A percentile compares a stretch with the other conserved stretches of the same genome.
Evolutionary conservation across 805 yeast species (phyloP).

Genomic region (Hanseniaspora lindneri): DNA sequence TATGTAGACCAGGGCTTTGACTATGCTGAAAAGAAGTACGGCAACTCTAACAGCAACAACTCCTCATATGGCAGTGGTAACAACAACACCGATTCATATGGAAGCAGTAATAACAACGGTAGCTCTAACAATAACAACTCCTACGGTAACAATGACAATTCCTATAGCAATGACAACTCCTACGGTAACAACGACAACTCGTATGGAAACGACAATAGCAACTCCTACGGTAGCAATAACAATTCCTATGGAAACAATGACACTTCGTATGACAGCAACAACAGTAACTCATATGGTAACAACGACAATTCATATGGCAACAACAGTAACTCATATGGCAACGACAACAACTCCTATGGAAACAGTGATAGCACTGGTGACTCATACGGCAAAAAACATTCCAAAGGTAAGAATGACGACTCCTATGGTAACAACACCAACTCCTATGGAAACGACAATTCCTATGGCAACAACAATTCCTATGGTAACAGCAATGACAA

Average conservation of each 20-base stretch:
- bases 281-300: conserved; percentile 12
- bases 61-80: conserved; percentile 17
- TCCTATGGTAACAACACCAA: conserved; percentile 25
- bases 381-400: too few relatives aligned
- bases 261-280: conserved; percentile 22
- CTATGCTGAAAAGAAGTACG: conserved; percentile 25
- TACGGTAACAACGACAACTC: conserved; percentile 22
- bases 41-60: conserved; percentile 9
- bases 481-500: conserved; percentile 16
- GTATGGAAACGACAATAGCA: conserved; percentile 21
- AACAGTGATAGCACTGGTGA: too few relatives aligned
- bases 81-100: conserved; percentile 19
- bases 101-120: conserved; percentile 21
- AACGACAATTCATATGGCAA: conserved; percentile 21
- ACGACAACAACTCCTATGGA: conserved; percentile 22
- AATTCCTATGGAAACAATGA: conserved; percentile 24
- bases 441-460: conserved; percentile 20
- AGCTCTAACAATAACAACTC: conserved; percentile 17
- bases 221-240: conserved; percentile 23
- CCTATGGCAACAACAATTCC: conserved; percentile 22
- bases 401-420: conserved; percentile 21
- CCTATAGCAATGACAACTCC: conserved; percentile 24
- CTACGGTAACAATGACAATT: conserved; percentile 26
- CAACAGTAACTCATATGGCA: conserved; percentile 21
- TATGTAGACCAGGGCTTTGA: conserved; percentile 19